Evolutionary conservation across 345 rosid species (phyloP), one percentile per base, ranked within the genome.

Genomic region (Brassica nigra): DNA sequence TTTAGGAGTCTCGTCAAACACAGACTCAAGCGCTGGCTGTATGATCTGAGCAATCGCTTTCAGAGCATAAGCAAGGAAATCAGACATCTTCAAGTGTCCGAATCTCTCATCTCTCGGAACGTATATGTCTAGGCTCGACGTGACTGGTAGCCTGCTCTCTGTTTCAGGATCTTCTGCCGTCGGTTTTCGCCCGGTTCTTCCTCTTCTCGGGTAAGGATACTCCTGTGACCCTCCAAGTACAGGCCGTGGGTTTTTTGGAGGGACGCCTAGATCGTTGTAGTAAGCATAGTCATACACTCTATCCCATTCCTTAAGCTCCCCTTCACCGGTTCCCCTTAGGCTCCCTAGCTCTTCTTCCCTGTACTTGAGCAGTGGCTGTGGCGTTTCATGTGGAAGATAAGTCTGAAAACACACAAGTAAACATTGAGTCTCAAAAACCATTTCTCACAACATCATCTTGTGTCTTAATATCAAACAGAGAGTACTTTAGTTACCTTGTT

Each of bases 151-250:
- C 84, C 98, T 86, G 82, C 89, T 87, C 83, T 92, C 97, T 7
- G 64, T 70, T 6, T 68, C 37, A 37, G 87, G 84, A 86, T 89
- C 97, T 77, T 81, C 75, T 77, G 62, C 20, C 4, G 84, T 68
- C 7, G 89, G 89, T 36, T 87, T 67, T 27, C 98, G 75, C 58
- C 97, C 91, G 31, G 98, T 94, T 84, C 95, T 83, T 61, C 88
- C 89, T 62, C 97, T 86, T n/a, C 98, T 94, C 65, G 98, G 98
- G 78, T 94, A 94, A 61, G 98, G 98, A 75, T 83, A 79, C 77
- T 88, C 81, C 2, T 68, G 11, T 9, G 94, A 82, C 2, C 98
- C 98, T 27, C 98, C 98, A 33, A 94, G 97, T 66, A 89, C 86
- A 7, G 95, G 97, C 10, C 97, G 88, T 6, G 82, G 88, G 64